Evolutionary conservation across 202 grass and related monocot species (phyloP), one percentile per base, ranked within the genome.

Genomic region (Schoenoplectus triqueter): DNA sequence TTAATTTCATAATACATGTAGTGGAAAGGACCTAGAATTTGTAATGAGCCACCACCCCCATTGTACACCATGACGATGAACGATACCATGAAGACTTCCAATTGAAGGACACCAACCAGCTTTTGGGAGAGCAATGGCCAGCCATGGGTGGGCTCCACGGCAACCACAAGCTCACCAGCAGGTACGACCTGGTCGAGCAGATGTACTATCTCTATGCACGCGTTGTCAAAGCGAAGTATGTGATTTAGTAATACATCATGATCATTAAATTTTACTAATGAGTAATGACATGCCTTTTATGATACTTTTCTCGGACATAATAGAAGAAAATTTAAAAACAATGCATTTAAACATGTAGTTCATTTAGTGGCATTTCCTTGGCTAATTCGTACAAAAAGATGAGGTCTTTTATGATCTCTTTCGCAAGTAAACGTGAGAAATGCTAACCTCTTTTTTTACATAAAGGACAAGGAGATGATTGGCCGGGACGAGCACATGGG

Each of bases 151-250:
- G 82, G 46, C 86, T 65, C 1, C 91, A 87, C 0, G 90, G 91
- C 77, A 80, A 84, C 17, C 93, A 98, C 84, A 98, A 98, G 88
- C 88, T 92, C 21, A 92, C 92, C 18, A 95, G 93, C 87, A 98
- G 93, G 0, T 98, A 94, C 69, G 96, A 98, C 85, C 87, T 98
- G 11, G 96, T 98, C 40, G 93, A 98, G 87, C 96, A 98, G 88
- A 94, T 92, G 91, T 94, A 90, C 88, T 98, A 91, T 88, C 91
- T 98, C 10, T 98, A 98, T 82, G 93, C 95, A 48, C 90, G 93
- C 77, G 96, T 98, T 0, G 93, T 95, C 0, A 98, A 98, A 88
- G 92, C 93, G 55, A 95, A 88, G 84, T 83, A 83, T 55, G 81
- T 45, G 8, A 40, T 83, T 64, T 13, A 41, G 8, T 83, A 42